A percentile compares a stretch with the other conserved stretches of the same genome.
phyloP scores from a whole-genome alignment of 306 rosid genomes.

The Dicorynia guianensis region DNA sequence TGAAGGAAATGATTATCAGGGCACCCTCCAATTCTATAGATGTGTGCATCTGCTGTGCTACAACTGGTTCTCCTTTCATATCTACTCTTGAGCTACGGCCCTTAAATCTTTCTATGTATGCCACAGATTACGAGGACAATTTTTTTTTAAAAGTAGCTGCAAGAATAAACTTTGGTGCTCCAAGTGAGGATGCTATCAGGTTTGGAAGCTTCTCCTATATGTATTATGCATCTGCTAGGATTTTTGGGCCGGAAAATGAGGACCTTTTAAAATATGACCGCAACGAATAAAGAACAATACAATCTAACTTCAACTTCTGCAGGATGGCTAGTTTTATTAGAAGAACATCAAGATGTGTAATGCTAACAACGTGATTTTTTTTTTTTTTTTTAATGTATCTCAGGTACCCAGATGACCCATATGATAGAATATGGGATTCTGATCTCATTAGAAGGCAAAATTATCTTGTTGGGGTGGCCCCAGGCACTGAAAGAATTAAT shows the following conservation, averaged over 20 bases:
- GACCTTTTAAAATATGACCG: conserved; percentile 15
- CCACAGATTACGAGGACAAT: conserved; percentile 82
- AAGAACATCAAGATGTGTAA: background rate
- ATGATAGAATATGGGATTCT: conserved; percentile 96
- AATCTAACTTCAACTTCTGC: background rate
- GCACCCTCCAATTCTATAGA: conserved; percentile 76
- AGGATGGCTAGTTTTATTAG: background rate
- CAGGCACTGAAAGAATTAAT: conserved; percentile 85
- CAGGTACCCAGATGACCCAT: conserved; percentile 99
- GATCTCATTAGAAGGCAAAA: conserved; percentile 91
- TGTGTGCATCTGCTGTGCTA: conserved; percentile 96
- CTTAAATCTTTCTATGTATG: conserved; percentile 91
- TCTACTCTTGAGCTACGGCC: conserved; percentile 94
- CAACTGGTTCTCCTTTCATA: conserved; percentile 90
- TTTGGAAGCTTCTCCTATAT: conserved; percentile 37
- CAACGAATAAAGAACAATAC: background rate
- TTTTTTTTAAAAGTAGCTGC: conserved; percentile 90
- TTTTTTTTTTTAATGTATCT: conserved; percentile 21
- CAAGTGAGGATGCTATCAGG: conserved; percentile 73
- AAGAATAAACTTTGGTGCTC: conserved; percentile 92
- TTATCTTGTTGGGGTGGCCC: conserved; percentile 86
- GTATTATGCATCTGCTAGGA: conserved; percentile 27
- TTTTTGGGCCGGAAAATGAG: conserved; percentile 27
- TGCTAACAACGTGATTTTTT: background rate
- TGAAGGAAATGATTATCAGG: conserved; percentile 84